Evolutionary conservation across 768 basidiomycete genomes (phyloP), one percentile per base, ranked within the genome.

Genomic region (Russula vinacea): DNA sequence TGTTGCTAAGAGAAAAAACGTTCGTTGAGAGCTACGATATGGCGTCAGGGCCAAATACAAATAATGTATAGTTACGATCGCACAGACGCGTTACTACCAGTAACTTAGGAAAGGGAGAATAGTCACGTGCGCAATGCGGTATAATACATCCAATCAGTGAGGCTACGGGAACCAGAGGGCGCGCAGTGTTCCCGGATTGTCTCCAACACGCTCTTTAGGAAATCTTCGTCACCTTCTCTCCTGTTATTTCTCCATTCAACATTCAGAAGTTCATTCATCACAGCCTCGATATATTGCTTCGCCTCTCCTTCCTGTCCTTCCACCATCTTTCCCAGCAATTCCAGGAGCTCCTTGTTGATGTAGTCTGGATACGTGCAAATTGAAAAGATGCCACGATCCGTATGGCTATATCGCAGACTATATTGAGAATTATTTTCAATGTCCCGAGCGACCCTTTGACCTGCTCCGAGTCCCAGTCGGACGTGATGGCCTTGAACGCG

Each of bases 401-500:
- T 22, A 53, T 44, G 10, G 53, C 42, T 14, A 61, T 24, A 5
- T 61, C 60, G 32, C 53, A 55, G 33, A 61, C 60, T 9, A 61
- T 52, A 32, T 61, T 24, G 17, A 55, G 32, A 1, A 61, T 5
- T 6, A 54, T 40, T 19, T 55, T 52, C 32, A 19, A 33, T 5
- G 60, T 61, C 53, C 60, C 60, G 32, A 5, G n/a, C 8, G 42
- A 35, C 22, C 26, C 3, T 17, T 39, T 61, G 24, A 8, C 26
- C 22, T 55, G 9, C 17, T 55, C 33, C 60, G 53, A 61, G 24
- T 56, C 44, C 60, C 60, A 61, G 24, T 56, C 44, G 17, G 24
- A 56, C n/a, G 61, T 62, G 52, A 62, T 62, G 26, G 24, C 45
- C 11, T 33, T 56, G 35, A 62, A 56, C 7, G 61, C 26, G 16